Evolutionary conservation across 495 filamentous ascomycete genomes (phyloP), one percentile per base, ranked within the genome.

Genomic region (Evernia prunastri): DNA sequence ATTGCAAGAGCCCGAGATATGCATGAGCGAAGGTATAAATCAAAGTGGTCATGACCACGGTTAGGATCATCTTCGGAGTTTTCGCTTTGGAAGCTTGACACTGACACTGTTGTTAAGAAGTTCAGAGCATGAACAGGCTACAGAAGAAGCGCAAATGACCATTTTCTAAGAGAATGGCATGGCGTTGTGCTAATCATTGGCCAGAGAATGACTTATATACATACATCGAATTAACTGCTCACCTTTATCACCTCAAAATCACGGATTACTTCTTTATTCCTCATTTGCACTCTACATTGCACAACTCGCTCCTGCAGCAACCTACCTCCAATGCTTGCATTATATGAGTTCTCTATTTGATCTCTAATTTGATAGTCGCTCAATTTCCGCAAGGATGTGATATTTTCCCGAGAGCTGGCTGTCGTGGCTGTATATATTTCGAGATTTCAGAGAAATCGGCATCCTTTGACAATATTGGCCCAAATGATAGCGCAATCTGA

Each of bases 1-100:
- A 10, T 29, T 67, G 27, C 54, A 37, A 25, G 56, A 63, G 45
- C 60, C 65, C 13, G 65, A 67, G 56, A 53, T 51, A n/a, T 66
- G 63, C 33, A 66, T 66, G 57, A 66, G 58, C 58, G 63, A 66
- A 23, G 58, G 1, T 5, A 56, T 66, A 15, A 45, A 61, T 45
- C 58, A 61, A 40, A 42, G 33, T 40, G 63, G 43, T 31, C 40
- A 60, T 39, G 49, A 40, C 10, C 36, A 62, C 29, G 60, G 37
- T 35, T 25, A 33, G 36, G 17, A 15, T 18, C 60, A n/a, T n/a
- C 11, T n/a, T 31, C 49, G 27, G 27, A 53, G 27, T 5, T 12
- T 15, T 53, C 3, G 1, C 3, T 29, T 1, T 18, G 4, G 49
- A 53, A 31, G 45, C 3, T 23, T 23, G 23, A n/a, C 11, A 25